Percentiles rank a stretch among this genome's conserved stretches.
Evolutionary conservation across 495 filamentous ascomycete genomes (phyloP).

Genomic region (Daldinia grandis): DNA sequence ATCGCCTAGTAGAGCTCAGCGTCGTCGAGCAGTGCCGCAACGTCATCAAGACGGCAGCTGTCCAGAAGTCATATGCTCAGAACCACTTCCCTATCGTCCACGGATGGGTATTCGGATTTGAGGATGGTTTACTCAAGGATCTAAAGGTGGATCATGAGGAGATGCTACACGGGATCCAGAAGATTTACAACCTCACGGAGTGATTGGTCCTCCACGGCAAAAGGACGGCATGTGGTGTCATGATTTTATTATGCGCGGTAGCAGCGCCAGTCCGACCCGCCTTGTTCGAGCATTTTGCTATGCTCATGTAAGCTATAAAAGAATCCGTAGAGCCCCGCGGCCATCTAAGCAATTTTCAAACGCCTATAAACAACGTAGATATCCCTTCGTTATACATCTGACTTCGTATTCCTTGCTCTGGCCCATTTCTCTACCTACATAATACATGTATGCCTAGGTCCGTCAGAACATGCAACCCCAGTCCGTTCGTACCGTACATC

Average conservation of each 20-base stretch:
- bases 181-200: conserved; percentile 63
- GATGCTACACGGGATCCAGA: conserved; percentile 59
- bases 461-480: background rate
- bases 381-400: background rate
- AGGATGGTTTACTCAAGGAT: conserved; percentile 62
- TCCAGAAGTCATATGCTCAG: conserved; percentile 61
- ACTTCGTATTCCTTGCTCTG: background rate
- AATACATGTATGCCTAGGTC: background rate
- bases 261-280: background rate
- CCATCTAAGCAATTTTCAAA: background rate
- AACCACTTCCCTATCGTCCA: conserved; percentile 64
- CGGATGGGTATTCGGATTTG: conserved; percentile 65
- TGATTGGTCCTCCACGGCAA: conserved; percentile 22
- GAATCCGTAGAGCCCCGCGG: conserved; percentile 2
- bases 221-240: background rate
- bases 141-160: conserved; percentile 58
- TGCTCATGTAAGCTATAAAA: conserved; percentile 14
- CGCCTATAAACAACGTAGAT: background rate
- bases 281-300: background rate
- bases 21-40: conserved; percentile 67
- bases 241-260: background rate
- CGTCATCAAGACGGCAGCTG: conserved; percentile 65
- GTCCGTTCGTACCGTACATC: background rate
- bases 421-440: background rate
- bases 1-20: conserved; percentile 68